These are phyloP conservation scores for Pezicula radicicola DNA, from an alignment of 2,329 filamentous ascomycete species.

Conservation along the genomic window DNA sequence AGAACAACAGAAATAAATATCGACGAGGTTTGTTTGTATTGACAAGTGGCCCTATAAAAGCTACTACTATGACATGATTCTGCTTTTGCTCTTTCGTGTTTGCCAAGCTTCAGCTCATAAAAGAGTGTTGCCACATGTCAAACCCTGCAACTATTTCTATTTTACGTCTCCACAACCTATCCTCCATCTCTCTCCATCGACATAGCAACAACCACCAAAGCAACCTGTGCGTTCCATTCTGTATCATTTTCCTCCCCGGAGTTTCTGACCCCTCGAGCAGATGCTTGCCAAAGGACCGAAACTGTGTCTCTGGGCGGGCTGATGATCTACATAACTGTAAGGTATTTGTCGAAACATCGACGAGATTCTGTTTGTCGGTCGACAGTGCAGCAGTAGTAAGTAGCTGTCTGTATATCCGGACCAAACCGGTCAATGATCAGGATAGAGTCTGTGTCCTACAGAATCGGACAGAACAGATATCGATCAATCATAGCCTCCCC, in stretches of 20 bases:
- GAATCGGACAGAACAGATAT: slow-evolving; percentile 4
- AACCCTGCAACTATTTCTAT: background rate
- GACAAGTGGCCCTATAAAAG: too few species aligned
- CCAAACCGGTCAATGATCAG: slow-evolving; percentile 1
- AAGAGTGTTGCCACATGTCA: background rate
- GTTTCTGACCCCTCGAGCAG: background rate
- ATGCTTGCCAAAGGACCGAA: background rate
- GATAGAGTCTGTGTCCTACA: background rate
- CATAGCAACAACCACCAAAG: slow-evolving; percentile 9
- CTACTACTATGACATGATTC: too few species aligned
- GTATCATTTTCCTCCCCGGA: slow-evolving; percentile 16
- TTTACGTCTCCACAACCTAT: background rate
- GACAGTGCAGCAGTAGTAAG: slow-evolving; percentile 1
- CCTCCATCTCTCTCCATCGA: background rate
- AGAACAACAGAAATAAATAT: too few species aligned
- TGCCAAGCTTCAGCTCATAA: background rate
- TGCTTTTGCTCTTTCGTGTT: too few species aligned
- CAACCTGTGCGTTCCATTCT: background rate
- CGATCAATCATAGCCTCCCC: slow-evolving; percentile 39
- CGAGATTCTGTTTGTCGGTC: slow-evolving; percentile 6
- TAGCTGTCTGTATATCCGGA: slow-evolving; percentile 8
- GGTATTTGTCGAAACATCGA: slow-evolving; percentile 8
- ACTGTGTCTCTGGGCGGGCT: background rate
- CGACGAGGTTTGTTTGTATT: too few species aligned
- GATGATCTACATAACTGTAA: background rate